Evolutionary conservation across 768 basidiomycete species (phyloP).

Genomic region (Hygrophorus pudorinus): DNA sequence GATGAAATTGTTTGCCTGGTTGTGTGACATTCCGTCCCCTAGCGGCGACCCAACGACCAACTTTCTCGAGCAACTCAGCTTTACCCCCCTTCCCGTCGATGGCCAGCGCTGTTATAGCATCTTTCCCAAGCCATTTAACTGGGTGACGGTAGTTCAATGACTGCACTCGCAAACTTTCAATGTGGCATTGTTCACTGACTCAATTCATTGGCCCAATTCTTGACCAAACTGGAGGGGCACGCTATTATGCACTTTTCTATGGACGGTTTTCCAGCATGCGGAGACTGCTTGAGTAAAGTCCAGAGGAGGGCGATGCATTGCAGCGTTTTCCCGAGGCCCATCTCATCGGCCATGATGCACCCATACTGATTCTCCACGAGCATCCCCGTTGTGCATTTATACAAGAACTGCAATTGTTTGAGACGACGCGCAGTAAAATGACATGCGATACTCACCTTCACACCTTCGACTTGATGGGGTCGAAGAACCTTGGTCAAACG

Average conservation of each 20-base stretch:
- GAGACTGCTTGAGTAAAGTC: conserved; percentile 94
- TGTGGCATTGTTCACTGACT: conserved; percentile 33
- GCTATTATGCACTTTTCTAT: conserved; percentile 98
- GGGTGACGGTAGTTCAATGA: conserved; percentile 1
- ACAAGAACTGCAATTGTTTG: conserved; percentile 62
- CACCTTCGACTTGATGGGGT: conserved; percentile 97
- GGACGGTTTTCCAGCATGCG: conserved; percentile 71
- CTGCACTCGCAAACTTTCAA: background rate
- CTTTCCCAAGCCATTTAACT: conserved; percentile 96
- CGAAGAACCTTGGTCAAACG: conserved; percentile 76
- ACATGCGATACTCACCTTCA: conserved; percentile 53
- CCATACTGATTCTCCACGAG: conserved; percentile 83
- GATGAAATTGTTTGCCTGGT: conserved; percentile 51
- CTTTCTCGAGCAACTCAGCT: conserved; percentile 65
- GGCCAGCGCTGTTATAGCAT: conserved; percentile 71
- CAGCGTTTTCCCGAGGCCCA: conserved; percentile 95
- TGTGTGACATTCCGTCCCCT: conserved; percentile 83
- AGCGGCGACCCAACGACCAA: conserved; percentile 85
- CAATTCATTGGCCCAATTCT: conserved; percentile 98
- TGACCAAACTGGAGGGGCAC: conserved; percentile 93
- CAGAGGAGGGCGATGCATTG: conserved; percentile 95
- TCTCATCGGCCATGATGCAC: conserved; percentile 99
- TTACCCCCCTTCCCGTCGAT: conserved; percentile 91
- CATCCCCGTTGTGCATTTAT: conserved; percentile 91
- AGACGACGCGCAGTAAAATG: conserved; percentile 2